Base-by-base conservation (phyloP, 1,139 yeast genomes). In the Blastobotrys illinoisensis region DNA sequence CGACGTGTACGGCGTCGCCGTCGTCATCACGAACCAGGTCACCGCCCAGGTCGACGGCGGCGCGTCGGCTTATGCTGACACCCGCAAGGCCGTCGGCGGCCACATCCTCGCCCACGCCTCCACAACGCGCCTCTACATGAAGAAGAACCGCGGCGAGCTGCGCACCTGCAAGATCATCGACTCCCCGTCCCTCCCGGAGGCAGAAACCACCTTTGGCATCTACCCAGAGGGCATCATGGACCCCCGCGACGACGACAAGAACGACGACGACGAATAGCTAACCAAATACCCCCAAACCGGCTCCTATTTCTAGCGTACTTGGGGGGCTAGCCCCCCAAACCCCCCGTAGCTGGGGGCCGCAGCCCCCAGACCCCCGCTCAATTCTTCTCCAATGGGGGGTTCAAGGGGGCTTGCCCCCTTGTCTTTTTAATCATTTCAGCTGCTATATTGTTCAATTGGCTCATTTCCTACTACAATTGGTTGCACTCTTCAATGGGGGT, bases 51-150 rank as follows among this genome's bases (percentile, higher is more conserved):
- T 95, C 19, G 99, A 93, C 69, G 98, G 98, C 51, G 85, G 83
- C 64, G 81, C 86, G 59, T 80, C 81, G 6, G 79, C 85, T 79
- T 91, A 85, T 71, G 95, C 97, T 0, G 99, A 93, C 69, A 98
- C 99, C n/a, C 95, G 95, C 71, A 95, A 95, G 70, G 99, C 99
- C 9, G 93, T 95, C 64, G 99, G 99, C 56, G 99, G 99, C 46
- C 93, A 95, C 67, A 93, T 95, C 64, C 86, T 95, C 71, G 99
- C 99, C 1, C 99, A 95, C 70, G 85, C 96, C 20, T 89, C 97
- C 2, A 93, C 98, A 9, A 93, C 99, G 1, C 80, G 98, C 64
- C 79, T 93, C 58, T 86, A 89, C 50, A 83, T 93, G 69, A 86
- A 86, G 67, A 93, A 93, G 74, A 97, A 97, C 48, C 81, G 87